These are phyloP conservation scores for Aspergillus wentii DNA, from an alignment of 495 filamentous ascomycete species.

Conservation along the genomic window DNA sequence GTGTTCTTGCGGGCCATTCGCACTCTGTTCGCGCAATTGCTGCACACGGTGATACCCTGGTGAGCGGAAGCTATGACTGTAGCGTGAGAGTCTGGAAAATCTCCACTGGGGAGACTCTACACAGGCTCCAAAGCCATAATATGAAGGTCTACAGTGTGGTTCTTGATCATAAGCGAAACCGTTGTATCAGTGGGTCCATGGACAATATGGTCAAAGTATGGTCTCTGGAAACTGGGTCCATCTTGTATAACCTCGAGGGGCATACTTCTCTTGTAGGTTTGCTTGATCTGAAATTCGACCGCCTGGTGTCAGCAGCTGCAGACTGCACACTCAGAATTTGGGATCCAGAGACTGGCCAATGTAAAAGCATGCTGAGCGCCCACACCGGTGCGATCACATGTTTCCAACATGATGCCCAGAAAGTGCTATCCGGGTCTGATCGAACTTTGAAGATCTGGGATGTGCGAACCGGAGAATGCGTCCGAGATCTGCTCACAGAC, in stretches of 20 bases:
- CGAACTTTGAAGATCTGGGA: conserved; percentile 99
- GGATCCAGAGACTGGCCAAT: conserved; percentile 92
- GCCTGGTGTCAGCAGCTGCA: conserved; percentile 89
- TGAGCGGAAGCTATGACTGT: conserved; percentile 97
- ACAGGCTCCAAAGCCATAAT: conserved; percentile 81
- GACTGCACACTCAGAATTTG: conserved; percentile 95
- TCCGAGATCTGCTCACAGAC: conserved; percentile 92
- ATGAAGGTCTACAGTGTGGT: conserved; percentile 99
- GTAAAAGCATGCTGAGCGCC: conserved; percentile 81
- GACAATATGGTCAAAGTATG: conserved; percentile 97
- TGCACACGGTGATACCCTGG: conserved; percentile 90
- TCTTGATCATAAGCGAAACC: conserved; percentile 82
- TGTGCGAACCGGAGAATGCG: conserved; percentile 83
- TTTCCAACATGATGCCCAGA: conserved; percentile 96
- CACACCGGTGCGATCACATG: conserved; percentile 98
- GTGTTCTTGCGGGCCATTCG: conserved; percentile 76
- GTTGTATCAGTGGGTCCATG: conserved; percentile 98
- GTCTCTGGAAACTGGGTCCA: conserved; percentile 85
- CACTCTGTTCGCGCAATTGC: conserved; percentile 98
- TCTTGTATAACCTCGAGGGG: conserved; percentile 87
- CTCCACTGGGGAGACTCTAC: conserved; percentile 85
- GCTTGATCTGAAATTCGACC: conserved; percentile 79
- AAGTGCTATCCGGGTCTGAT: conserved; percentile 94
- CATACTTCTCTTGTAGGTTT: conserved; percentile 92
- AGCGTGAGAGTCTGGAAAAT: conserved; percentile 97